phyloP scores from a whole-genome alignment of 1,284 basidiomycete genomes.

The Anthracocystis walkeri region DNA sequence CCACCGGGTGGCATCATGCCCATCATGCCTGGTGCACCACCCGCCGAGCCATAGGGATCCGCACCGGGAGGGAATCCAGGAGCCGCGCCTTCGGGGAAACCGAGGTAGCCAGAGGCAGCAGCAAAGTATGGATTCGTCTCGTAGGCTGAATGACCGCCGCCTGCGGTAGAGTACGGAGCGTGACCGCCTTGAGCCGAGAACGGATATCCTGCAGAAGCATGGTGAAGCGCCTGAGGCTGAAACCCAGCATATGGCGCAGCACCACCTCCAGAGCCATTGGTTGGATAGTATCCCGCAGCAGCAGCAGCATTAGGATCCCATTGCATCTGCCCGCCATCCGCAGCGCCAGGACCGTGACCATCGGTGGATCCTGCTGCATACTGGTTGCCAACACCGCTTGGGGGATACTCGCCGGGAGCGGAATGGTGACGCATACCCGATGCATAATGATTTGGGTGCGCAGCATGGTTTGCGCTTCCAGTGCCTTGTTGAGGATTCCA shows the following conservation, averaged over 20 bases:
- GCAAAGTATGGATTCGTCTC: slow-evolving; percentile 58
- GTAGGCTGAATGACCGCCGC: slow-evolving; percentile 24
- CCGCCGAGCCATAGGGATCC: slow-evolving; percentile 26
- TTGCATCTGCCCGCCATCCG: slow-evolving; percentile 19
- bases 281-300: slow-evolving; percentile 24
- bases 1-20: slow-evolving; percentile 29
- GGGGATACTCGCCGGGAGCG: slow-evolving; percentile 40
- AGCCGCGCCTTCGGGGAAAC: slow-evolving; percentile 48
- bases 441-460: slow-evolving; percentile 26
- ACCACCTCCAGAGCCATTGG: slow-evolving; percentile 4
- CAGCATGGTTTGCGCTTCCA: background rate
- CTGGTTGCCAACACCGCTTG: background rate
- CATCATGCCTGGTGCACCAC: slow-evolving; percentile 30
- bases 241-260: slow-evolving; percentile 25
- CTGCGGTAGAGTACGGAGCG: slow-evolving; percentile 10
- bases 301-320: slow-evolving; percentile 40
- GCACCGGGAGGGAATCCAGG: slow-evolving; percentile 47
- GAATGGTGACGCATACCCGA: slow-evolving; percentile 42
- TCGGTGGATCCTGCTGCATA: slow-evolving; percentile 25
- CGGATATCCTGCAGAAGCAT: slow-evolving; percentile 34
- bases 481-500: slow-evolving; percentile 24
- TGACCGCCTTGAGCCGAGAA: slow-evolving; percentile 23
- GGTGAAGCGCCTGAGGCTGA: slow-evolving; percentile 39
- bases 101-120: slow-evolving; percentile 54
- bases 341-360: slow-evolving; percentile 17